Conservation (phyloP, 768 basidiomycete genomes). For the Tephrocybe sp. region DNA sequence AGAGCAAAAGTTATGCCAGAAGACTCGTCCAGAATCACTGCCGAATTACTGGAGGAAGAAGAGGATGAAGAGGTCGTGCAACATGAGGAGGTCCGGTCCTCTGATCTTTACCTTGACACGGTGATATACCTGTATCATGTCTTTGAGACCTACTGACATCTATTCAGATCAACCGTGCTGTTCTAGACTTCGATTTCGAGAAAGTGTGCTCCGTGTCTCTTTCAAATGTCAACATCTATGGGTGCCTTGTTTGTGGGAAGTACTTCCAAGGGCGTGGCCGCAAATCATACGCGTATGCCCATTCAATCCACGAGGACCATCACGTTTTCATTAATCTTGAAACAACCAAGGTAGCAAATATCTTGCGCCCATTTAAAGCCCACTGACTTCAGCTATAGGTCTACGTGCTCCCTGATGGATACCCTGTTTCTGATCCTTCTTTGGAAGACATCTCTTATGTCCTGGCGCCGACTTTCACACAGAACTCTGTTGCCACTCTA, state of each 20-base stretch:
- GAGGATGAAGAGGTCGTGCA: constrained; percentile 29
- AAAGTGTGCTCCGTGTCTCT: constrained; percentile 97
- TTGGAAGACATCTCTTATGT: constrained; percentile 94
- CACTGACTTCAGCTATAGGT: constrained; percentile 54
- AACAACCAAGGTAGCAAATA: constrained; percentile 74
- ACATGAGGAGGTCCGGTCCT: constrained; percentile 47
- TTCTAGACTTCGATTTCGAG: constrained; percentile 98
- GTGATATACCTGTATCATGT: constrained; percentile 44
- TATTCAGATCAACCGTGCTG: constrained; percentile 80
- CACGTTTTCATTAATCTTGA: constrained; percentile 97
- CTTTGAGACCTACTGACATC: constrained; percentile 6
- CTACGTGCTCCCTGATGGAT: constrained; percentile 96
- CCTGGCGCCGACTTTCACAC: constrained; percentile 85
- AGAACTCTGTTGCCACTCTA: constrained; percentile 49
- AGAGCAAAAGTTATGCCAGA: constrained; percentile 24
- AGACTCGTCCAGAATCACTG: background rate
- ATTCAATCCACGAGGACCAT: constrained; percentile 97
- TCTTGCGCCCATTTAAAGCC: constrained; percentile 3
- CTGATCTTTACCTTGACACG: constrained; percentile 94
- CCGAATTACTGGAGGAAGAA: constrained; percentile 15
- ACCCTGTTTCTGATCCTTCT: constrained; percentile 94
- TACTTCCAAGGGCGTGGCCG: constrained; percentile 98
- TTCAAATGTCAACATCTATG: constrained; percentile 96
- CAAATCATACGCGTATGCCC: constrained; percentile 92
- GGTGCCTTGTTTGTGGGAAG: constrained; percentile 96